Conservation (phyloP, 1,139 yeast species). For the Geotrichum citri-aurantii region DNA sequence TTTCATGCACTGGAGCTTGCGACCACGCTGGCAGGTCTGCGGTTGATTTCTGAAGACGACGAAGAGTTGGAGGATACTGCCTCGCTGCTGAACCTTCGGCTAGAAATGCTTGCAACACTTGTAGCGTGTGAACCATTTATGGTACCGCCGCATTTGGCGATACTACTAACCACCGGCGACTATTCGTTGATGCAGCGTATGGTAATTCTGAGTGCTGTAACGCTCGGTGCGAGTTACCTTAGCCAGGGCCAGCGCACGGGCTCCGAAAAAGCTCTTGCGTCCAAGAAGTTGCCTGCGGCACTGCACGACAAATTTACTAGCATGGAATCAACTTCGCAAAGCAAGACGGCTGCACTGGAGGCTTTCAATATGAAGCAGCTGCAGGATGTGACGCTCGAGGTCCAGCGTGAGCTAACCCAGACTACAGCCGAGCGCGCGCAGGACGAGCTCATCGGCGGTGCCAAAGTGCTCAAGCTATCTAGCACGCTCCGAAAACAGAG, state of each 20-base stretch:
- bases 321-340: neutral
- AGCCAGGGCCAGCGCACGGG: constrained; percentile 39
- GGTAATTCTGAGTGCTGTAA: constrained; percentile 48
- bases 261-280: constrained; percentile 39
- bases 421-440: constrained; percentile 42
- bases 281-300: constrained; percentile 44
- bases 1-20: constrained; percentile 47
- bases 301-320: constrained; percentile 38
- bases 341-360: neutral
- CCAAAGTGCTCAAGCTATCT: constrained; percentile 47
- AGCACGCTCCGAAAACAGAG: constrained; percentile 34
- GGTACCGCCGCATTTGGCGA: constrained; percentile 39
- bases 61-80: constrained; percentile 40
- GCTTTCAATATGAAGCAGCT: constrained; percentile 9
- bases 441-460: constrained; percentile 38
- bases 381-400: constrained; percentile 6
- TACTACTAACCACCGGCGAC: constrained; percentile 52
- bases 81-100: constrained; percentile 47
- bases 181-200: constrained; percentile 60
- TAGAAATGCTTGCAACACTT: constrained; percentile 50
- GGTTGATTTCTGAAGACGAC: constrained; percentile 32
- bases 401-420: constrained; percentile 28
- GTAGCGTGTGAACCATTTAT: constrained; percentile 45
- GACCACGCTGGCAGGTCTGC: constrained; percentile 43
- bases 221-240: constrained; percentile 42